Evolutionary conservation across 2,329 filamentous ascomycete genomes (phyloP).

Genomic region (Paradendryphiella salina): DNA sequence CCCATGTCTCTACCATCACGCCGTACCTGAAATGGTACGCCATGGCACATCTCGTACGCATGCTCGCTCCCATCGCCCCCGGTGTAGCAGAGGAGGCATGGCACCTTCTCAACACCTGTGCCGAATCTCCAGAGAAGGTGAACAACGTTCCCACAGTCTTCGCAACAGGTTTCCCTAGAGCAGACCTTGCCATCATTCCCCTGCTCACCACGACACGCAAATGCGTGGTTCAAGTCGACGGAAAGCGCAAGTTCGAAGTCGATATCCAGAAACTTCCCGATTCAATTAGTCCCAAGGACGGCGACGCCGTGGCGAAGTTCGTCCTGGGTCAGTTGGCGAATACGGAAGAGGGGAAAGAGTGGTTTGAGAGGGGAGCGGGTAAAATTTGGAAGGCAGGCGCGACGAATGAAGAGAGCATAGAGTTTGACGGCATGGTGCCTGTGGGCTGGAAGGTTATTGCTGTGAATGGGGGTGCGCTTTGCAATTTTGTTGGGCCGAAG

Average conservation of each 20-base stretch:
- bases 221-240: constrained; percentile 77
- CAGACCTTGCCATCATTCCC: constrained; percentile 54
- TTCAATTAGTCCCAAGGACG: neutral
- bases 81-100: constrained; percentile 82
- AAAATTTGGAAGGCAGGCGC: constrained; percentile 40
- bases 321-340: constrained; percentile 64
- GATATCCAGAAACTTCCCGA: constrained; percentile 60
- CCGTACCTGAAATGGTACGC: constrained; percentile 56
- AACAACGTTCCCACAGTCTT: constrained; percentile 46
- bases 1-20: constrained; percentile 41
- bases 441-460: constrained; percentile 61
- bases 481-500: constrained; percentile 68
- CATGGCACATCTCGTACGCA: constrained; percentile 62
- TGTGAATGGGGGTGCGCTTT: constrained; percentile 66
- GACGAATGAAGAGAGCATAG: constrained; percentile 8
- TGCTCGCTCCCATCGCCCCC: constrained; percentile 79
- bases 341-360: constrained; percentile 62
- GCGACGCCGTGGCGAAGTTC: constrained; percentile 58
- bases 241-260: constrained; percentile 72
- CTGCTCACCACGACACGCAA: constrained; percentile 57
- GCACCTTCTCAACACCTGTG: constrained; percentile 57
- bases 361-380: constrained; percentile 48
- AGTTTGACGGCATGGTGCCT: constrained; percentile 16
- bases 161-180: constrained; percentile 60
- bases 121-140: neutral